Base-by-base conservation (phyloP, 768 basidiomycete species). In the Favolaschia claudopus region DNA sequence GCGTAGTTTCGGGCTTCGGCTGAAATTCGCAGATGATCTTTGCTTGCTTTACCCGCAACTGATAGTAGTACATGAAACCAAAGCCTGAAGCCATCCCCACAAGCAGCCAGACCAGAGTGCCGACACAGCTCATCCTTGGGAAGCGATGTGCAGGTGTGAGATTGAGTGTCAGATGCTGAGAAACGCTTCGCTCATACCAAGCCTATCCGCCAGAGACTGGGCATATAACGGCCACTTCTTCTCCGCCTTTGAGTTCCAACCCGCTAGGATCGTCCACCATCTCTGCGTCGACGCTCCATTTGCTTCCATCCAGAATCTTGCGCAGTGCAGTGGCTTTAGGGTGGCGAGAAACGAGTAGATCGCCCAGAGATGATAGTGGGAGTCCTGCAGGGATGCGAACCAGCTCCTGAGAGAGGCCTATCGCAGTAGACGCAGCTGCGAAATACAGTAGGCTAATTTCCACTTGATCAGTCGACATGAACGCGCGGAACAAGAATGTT, bases 271-370 rank as follows among this genome's bases (percentile, higher is more conserved):
- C 79, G 13, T 88, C 85, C 2, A 92, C 81, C 89, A 93, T 93
- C 74, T 91, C 90, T 49, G 82, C 88, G 66, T 93, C 77, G 13
- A 93, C 89, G 66, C 91, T 91, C 91, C 92, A 93, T 69, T 83
- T 83, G 63, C 87, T 88, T 29, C 78, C 74, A 43, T 80, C 71
- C 28, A 94, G 76, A 20, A 92, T 79, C 54, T 79, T 77, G 38
- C 70, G 78, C 29, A 93, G 73, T 42, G 70, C 68, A 6, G 79
- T 79, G 9, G 58, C 63, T 36, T 77, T 73, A 3, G 86, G 82
- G 72, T 91, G 83, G 13, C 81, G 79, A 20, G 81, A 77, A 55
- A 82, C 73, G 62, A 91, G 84, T 38, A 85, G 73, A 39, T 72
- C 71, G 49, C 75, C 75, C 52, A 89, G 82, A 32, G 76, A 78